Base-by-base conservation (phyloP, 2,329 filamentous ascomycete genomes). In the Setomelanomma holmii region DNA sequence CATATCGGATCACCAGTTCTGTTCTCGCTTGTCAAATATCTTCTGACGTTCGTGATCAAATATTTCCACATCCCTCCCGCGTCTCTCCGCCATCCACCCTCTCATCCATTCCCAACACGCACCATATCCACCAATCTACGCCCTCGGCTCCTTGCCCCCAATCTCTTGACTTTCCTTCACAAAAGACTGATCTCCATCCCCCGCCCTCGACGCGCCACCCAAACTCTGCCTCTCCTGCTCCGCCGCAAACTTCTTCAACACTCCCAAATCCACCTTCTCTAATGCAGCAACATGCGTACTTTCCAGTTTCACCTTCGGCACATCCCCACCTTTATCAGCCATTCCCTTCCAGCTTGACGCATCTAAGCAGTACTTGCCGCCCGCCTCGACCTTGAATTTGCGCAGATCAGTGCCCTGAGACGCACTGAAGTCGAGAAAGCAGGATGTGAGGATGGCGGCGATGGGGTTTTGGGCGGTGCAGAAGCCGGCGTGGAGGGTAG, bases 291-390 rank as follows among this genome's bases (percentile, higher is more conserved):
- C 75, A 63, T 83, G 80, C 30, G 81, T 84, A 8, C 80, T 77
- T 19, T 79, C 77, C 22, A 84, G 59, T 36, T 80, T 79, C 10
- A 84, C 76, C 36, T 72, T 75, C 6, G 77, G 78, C 2, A 63
- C 55, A 12, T 58, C 41, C 5, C 60, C 56, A 0, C 55, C 53
- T 7, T 55, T 60, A 20, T 64, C 62, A 1, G 56, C 51, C 8
- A 61, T 58, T 61, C 85, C 82, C 61, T 81, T 80, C 82, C 83
- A 86, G 30, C 80, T 72, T 10, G 69, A 71, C 0, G 82, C 83
- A 58, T 84, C 86, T 4, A 87, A 72, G 64, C 85, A 87, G 79
- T 84, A 86, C 61, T 81, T 82, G 56, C 81, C 82, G 4, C 84
- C 84, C 4, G 75, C 79, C 20, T 75, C 80, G 41, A 87, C 76